phyloP scores from a whole-genome alignment of 2,329 filamentous ascomycete species.

The Ilyonectria sp. region DNA sequence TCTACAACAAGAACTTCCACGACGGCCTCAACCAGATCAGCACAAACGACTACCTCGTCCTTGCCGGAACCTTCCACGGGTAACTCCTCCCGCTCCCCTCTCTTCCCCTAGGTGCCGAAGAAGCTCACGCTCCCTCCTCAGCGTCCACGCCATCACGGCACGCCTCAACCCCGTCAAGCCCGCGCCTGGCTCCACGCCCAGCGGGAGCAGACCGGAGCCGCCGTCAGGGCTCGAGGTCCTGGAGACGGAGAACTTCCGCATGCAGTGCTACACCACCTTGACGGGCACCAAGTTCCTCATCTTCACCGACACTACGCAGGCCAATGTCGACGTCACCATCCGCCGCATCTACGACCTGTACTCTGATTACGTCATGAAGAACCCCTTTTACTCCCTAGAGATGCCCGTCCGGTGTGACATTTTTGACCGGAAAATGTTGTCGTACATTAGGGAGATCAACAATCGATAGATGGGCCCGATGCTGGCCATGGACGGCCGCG shows the following conservation, averaged over 20 bases:
- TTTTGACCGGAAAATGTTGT: constrained; percentile 89
- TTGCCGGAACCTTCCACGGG: constrained; percentile 98
- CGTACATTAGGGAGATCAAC: constrained; percentile 83
- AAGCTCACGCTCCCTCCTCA: constrained; percentile 49
- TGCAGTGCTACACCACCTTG: constrained; percentile 96
- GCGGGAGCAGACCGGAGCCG: constrained; percentile 70
- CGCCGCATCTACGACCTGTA: constrained; percentile 94
- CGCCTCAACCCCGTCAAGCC: constrained; percentile 71
- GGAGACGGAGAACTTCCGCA: constrained; percentile 92
- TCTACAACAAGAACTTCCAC: constrained; percentile 96
- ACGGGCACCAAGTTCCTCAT: constrained; percentile 97
- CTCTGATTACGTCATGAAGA: constrained; percentile 99
- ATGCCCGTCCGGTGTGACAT: constrained; percentile 97
- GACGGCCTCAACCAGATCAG: constrained; percentile 88
- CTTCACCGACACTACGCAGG: constrained; percentile 91
- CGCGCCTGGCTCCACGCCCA: constrained; percentile 53
- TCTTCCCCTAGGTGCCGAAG: constrained; percentile 24
- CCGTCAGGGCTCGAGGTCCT: constrained; percentile 90
- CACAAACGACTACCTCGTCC: constrained; percentile 96
- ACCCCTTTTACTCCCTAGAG: constrained; percentile 97
- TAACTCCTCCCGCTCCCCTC: constrained; percentile 54
- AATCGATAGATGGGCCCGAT: constrained; percentile 59
- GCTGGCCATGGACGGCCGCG: background rate
- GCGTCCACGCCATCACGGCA: constrained; percentile 79
- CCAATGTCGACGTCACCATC: constrained; percentile 88